Evolutionary conservation across 2,329 filamentous ascomycete genomes (phyloP).

Genomic region (Ophiostoma quercus): DNA sequence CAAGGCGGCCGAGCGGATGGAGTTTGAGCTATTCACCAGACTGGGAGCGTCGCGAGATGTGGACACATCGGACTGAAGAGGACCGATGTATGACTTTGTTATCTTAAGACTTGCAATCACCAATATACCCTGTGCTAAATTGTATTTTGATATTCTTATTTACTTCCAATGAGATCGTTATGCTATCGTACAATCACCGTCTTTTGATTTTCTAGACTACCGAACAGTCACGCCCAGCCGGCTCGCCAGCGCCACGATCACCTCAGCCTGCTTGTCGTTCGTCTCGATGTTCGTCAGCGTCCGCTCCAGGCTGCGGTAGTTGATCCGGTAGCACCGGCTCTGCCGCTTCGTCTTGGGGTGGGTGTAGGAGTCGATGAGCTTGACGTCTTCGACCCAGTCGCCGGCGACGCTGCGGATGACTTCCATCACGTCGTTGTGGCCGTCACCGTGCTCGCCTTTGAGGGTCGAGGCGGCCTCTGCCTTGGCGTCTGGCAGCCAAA

Average conservation of each 20-base stretch:
- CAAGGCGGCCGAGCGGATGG: not conserved
- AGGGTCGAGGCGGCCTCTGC: not conserved
- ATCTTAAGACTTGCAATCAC: too few species aligned
- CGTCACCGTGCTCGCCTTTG: conserved; percentile 35
- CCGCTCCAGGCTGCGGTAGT: conserved; percentile 86
- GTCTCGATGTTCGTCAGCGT: conserved; percentile 81
- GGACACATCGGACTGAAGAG: too few species aligned
- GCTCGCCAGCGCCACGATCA: conserved; percentile 60
- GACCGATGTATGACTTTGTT: too few species aligned
- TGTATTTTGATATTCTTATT: too few species aligned
- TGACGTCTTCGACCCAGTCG: conserved; percentile 82
- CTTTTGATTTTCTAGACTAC: conserved; percentile 15
- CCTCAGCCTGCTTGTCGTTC: conserved; percentile 66
- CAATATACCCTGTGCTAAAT: too few species aligned
- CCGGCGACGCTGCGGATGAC: conserved; percentile 33
- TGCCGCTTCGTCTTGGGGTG: conserved; percentile 78
- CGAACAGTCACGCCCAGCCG: conserved; percentile 75
- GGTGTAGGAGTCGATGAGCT: conserved; percentile 75
- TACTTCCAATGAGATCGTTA: not conserved
- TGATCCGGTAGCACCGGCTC: conserved; percentile 88
- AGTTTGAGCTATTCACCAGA: not conserved
- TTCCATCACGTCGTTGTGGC: conserved; percentile 59
- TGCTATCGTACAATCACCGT: not conserved
- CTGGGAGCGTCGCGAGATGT: not conserved
- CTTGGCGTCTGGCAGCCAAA: conserved; percentile 62